Conservation (phyloP, 768 basidiomycete genomes). For the Melanogaster broomeanus region DNA sequence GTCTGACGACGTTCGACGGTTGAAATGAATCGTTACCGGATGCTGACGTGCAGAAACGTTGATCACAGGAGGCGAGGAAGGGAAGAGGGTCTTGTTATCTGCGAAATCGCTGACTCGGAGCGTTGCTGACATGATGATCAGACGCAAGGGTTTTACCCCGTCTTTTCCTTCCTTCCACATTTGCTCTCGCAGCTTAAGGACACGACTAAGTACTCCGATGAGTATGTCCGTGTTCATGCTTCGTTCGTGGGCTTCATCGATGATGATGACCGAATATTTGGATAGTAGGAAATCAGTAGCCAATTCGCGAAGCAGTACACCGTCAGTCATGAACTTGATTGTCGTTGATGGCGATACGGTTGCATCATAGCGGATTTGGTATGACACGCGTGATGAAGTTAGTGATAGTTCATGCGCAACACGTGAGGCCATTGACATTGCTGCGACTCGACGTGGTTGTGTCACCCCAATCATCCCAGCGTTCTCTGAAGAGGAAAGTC, state of each 20-base stretch:
- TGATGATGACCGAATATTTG: constrained; percentile 92
- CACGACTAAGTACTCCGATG: constrained; percentile 94
- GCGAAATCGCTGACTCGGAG: constrained; percentile 92
- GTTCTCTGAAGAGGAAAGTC: constrained; percentile 62
- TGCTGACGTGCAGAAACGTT: constrained; percentile 89
- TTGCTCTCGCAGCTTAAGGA: constrained; percentile 85
- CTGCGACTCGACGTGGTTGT: constrained; percentile 96
- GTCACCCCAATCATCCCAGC: constrained; percentile 98
- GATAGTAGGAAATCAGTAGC: constrained; percentile 91
- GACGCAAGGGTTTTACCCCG: constrained; percentile 78
- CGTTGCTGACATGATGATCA: constrained; percentile 99
- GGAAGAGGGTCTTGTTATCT: constrained; percentile 80
- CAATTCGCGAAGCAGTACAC: constrained; percentile 91
- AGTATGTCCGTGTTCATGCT: constrained; percentile 98
- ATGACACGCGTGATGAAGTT: constrained; percentile 79
- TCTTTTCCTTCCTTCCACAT: constrained; percentile 83
- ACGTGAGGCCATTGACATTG: constrained; percentile 92
- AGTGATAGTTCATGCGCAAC: constrained; percentile 93
- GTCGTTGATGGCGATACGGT: constrained; percentile 87
- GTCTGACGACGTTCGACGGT: constrained; percentile 79
- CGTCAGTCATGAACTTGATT: constrained; percentile 99
- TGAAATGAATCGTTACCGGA: constrained; percentile 95
- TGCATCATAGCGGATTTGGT: constrained; percentile 97
- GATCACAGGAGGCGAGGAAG: constrained; percentile 86
- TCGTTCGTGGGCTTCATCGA: constrained; percentile 97